Base-by-base conservation (phyloP, 805 yeast genomes). In the Tetrapisispora taiwanensis region DNA sequence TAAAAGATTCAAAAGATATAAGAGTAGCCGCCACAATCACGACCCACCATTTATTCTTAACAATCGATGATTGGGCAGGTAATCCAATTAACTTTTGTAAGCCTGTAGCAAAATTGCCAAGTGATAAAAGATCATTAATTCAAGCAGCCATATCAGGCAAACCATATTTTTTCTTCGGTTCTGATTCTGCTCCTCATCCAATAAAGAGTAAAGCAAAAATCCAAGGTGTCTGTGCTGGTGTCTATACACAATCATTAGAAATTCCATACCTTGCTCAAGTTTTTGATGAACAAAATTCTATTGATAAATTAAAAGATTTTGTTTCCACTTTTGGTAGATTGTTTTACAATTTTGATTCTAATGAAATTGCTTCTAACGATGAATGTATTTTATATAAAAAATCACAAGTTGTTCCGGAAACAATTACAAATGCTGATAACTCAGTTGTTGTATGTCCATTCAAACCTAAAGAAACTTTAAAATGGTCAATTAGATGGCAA, bases 131-230 rank as follows among this genome's bases (percentile, higher is more conserved):
- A 44, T 90, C 96, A 1, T 68, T 92, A 36, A 74, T 92, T 7
- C 72, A 70, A 31, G 97, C 98, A 33, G 98, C 97, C 1, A 80
- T 84, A 8, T 79, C 92, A 1, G 97, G 97, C 5, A 79, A 83
- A 52, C 86, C 95, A 35, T 89, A 80, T 70, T 92, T 89, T 64
- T 86, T 92, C 70, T 92, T 89, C 59, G 99, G 99, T 7, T 85
- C 96, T 1, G 99, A 92, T 63, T 86, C 96, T 19, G 99, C 99
- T 27, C 99, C 98, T 22, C 98, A 92, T 62, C 95, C 96, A 7
- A 58, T 85, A 22, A 75, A 76, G 49, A 79, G 79, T 47, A 94
- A 94, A 65, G 72, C 85, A 22, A 81, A 74, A 48, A 87, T 78
- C 52, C 68, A 71, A 31, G 90, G 89, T 19, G 97, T 90, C 15